phyloP scores from a whole-genome alignment of 129 eudicot genomes.

The Pseudognaphalium luteoalbum region DNA sequence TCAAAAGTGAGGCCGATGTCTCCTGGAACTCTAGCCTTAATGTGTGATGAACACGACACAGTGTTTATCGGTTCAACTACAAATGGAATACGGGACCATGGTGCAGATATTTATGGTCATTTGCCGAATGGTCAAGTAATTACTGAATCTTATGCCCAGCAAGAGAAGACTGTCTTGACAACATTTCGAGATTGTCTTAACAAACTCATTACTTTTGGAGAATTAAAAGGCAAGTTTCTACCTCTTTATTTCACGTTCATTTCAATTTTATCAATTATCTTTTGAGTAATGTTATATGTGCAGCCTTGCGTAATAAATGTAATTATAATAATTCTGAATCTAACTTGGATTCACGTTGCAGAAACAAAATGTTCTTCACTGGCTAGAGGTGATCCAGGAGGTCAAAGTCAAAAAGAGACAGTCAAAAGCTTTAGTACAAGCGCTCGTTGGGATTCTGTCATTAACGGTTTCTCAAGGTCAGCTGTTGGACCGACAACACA shows the following conservation, averaged over 20 bases:
- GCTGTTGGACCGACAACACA: slow-evolving; percentile 20
- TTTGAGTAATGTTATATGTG: not conserved
- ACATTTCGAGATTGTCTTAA: slow-evolving; percentile 58
- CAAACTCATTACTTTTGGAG: slow-evolving; percentile 54
- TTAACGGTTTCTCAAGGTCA: slow-evolving; percentile 41
- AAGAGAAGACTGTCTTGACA: slow-evolving; percentile 65
- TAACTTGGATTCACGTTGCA: slow-evolving; percentile 27
- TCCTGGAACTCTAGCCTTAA: slow-evolving; percentile 71
- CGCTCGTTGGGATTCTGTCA: slow-evolving; percentile 30
- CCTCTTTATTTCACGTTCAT: not conserved
- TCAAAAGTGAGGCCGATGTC: slow-evolving; percentile 55
- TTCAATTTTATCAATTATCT: not conserved
- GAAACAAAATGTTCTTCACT: slow-evolving; percentile 67
- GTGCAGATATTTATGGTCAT: slow-evolving; percentile 13
- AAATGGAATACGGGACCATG: slow-evolving; percentile 21
- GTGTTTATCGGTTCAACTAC: slow-evolving; percentile 31
- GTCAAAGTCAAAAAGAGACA: slow-evolving; percentile 25
- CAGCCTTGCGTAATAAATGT: not conserved
- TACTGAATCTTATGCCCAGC: slow-evolving; percentile 54
- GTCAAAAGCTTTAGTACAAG: slow-evolving; percentile 32
- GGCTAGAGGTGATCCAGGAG: slow-evolving; percentile 56
- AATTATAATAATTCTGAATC: not conserved
- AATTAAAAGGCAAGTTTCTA: slow-evolving; percentile 36
- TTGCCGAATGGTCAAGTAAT: slow-evolving; percentile 29
- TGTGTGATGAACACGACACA: slow-evolving; percentile 77